A percentile compares a stretch with the other conserved stretches of the same genome.
These are phyloP conservation scores for Suillus subluteus DNA, from an alignment of 768 basidiomycete genomes.

Conservation along the genomic window DNA sequence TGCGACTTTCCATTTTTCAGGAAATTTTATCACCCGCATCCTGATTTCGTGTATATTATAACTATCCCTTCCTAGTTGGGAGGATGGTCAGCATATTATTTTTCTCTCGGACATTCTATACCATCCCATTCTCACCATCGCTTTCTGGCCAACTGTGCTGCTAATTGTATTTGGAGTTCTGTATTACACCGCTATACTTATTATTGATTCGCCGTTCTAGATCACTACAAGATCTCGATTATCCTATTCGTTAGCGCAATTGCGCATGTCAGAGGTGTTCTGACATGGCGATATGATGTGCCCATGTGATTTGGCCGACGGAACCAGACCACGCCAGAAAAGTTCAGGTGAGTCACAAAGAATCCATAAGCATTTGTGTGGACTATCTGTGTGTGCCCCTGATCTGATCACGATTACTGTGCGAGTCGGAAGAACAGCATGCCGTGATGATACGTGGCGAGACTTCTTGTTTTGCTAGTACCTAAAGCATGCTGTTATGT, in stretches of 20 bases:
- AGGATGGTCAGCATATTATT: slow-evolving; percentile 7
- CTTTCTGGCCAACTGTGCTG: neutral
- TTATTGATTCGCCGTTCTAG: slow-evolving; percentile 4
- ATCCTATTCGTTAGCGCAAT: neutral
- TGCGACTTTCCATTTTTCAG: slow-evolving; percentile 20
- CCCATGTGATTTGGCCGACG: slow-evolving; percentile 2
- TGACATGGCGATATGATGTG: neutral
- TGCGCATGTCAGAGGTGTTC: neutral
- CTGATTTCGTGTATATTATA: slow-evolving; percentile 14
- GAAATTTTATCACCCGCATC: neutral
- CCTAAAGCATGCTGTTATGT: slow-evolving; percentile 4
- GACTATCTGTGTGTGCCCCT: neutral
- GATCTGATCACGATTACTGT: neutral
- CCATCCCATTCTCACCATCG: slow-evolving; percentile 7
- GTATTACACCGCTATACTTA: slow-evolving; percentile 8
- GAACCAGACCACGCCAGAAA: neutral
- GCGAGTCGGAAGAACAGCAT: neutral
- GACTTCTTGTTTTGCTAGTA: slow-evolving; percentile 1
- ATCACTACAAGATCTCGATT: slow-evolving; percentile 1
- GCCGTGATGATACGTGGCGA: slow-evolving; percentile 5
- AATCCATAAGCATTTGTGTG: neutral
- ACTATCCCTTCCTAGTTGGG: slow-evolving; percentile 10
- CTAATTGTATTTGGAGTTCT: slow-evolving; percentile 9
- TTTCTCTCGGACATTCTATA: slow-evolving; percentile 7
- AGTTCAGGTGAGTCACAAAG: neutral